Evolutionary conservation across 1,139 yeast genomes (phyloP).

Genomic region (Kodamaea anthophila): DNA sequence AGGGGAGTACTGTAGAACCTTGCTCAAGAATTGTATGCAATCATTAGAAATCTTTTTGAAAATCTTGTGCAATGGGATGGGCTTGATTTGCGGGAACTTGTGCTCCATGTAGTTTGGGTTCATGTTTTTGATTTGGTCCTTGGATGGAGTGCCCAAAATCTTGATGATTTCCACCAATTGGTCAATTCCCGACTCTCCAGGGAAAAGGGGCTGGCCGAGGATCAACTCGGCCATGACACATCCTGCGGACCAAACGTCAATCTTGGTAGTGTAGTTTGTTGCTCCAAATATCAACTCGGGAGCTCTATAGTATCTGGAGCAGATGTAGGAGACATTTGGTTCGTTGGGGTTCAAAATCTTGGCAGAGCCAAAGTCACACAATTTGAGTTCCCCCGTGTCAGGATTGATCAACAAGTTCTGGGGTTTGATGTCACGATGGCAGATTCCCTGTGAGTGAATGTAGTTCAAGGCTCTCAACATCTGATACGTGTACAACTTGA

Average conservation of each 20-base stretch:
- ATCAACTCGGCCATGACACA: constrained; percentile 97
- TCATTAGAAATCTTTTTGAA: constrained; percentile 63
- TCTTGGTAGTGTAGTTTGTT: constrained; percentile 89
- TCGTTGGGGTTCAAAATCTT: constrained; percentile 83
- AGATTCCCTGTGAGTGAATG: constrained; percentile 84
- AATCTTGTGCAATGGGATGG: constrained; percentile 82
- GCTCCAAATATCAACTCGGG: constrained; percentile 92
- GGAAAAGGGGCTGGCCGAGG: constrained; percentile 93
- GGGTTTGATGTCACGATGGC: constrained; percentile 97
- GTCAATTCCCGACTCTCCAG: constrained; percentile 96
- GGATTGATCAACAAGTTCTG: constrained; percentile 91
- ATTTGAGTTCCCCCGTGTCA: constrained; percentile 70
- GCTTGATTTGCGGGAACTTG: constrained; percentile 91
- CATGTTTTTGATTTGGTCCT: constrained; percentile 90
- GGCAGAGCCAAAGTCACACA: constrained; percentile 99
- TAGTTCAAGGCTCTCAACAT: constrained; percentile 86
- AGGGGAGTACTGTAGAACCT: constrained; percentile 72
- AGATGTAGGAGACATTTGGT: constrained; percentile 92
- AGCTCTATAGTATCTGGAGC: constrained; percentile 94
- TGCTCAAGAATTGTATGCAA: constrained; percentile 55
- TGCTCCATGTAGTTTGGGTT: constrained; percentile 97
- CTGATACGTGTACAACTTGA: constrained; percentile 87
- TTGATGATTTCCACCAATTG: constrained; percentile 95
- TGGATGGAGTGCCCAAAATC: constrained; percentile 90
- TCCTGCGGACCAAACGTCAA: constrained; percentile 96